Evolutionary conservation across 306 rosid species (phyloP).

Genomic region (Spatholobus suberectus): DNA sequence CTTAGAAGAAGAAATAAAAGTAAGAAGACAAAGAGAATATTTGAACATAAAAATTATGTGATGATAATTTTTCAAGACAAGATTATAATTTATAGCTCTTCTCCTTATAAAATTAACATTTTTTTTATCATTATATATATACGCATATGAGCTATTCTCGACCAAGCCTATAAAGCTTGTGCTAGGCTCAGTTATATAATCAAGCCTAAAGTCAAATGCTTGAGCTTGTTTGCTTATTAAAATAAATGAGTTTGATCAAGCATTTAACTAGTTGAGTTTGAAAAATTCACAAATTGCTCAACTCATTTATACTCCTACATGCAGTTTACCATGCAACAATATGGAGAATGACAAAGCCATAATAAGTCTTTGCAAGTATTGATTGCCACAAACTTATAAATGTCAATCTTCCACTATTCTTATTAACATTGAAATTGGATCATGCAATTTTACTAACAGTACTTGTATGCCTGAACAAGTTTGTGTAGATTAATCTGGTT

Average conservation of each 20-base stretch:
- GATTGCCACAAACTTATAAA: slow-evolving; percentile 14
- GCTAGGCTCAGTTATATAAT: neutral
- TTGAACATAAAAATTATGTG: neutral
- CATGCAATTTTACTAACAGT: slow-evolving; percentile 15
- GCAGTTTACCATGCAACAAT: neutral
- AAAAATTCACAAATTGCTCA: neutral
- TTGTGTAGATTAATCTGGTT: slow-evolving; percentile 29
- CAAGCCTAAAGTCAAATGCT: neutral
- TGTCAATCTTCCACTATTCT: slow-evolving; percentile 18
- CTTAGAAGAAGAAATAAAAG: neutral
- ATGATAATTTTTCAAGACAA: neutral
- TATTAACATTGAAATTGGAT: neutral
- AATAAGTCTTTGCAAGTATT: slow-evolving; percentile 18
- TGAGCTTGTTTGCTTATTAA: neutral
- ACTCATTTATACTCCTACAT: neutral
- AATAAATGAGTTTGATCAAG: neutral
- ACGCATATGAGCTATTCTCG: neutral
- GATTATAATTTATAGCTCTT: neutral
- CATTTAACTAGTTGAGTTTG: neutral
- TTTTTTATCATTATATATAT: neutral
- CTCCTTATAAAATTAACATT: neutral
- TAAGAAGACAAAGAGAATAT: neutral
- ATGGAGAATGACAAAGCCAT: slow-evolving; percentile 13
- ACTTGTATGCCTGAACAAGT: slow-evolving; percentile 28
- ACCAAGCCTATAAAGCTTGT: neutral